A percentile compares a stretch with the other conserved stretches of the same genome.
Conservation (phyloP, 352 stramenopile genomes). For the Plasmopara viticola region DNA sequence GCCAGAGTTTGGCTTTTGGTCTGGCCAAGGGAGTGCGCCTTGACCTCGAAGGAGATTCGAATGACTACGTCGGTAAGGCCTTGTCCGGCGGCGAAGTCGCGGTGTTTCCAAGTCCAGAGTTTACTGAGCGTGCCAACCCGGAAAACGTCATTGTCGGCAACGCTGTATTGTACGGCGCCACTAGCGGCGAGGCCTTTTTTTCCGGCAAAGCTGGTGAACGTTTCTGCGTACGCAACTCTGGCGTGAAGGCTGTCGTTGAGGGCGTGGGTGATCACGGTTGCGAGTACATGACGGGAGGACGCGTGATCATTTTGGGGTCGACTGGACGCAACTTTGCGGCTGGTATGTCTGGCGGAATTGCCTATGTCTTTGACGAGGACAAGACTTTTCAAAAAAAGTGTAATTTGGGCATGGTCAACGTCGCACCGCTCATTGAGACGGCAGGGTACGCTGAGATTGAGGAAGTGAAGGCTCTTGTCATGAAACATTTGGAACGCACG, state of each 20-base stretch:
- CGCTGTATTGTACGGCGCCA: conserved; percentile 93
- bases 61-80: conserved; percentile 95
- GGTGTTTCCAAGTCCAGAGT: conserved; percentile 76
- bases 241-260: conserved; percentile 93
- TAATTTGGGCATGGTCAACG: conserved; percentile 94
- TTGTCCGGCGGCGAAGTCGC: conserved; percentile 91
- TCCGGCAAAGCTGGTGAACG: conserved; percentile 93
- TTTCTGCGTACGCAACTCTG: conserved; percentile 96
- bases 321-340: conserved; percentile 96
- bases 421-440: conserved; percentile 54
- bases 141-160: conserved; percentile 94
- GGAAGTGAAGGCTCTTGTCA: conserved; percentile 82
- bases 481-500: conserved; percentile 87
- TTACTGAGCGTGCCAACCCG: conserved; percentile 56
- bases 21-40: conserved; percentile 91
- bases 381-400: conserved; percentile 88
- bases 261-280: conserved; percentile 94
- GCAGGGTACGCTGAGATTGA: conserved; percentile 72
- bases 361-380: conserved; percentile 95
- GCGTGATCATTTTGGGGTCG: conserved; percentile 88
- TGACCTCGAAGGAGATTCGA: conserved; percentile 90
- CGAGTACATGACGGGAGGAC: conserved; percentile 98
- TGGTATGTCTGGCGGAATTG: conserved; percentile 94
- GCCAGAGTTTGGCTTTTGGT: conserved; percentile 92
- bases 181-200: conserved; percentile 92